phyloP scores from a whole-genome alignment of 2,329 filamentous ascomycete genomes.

The Calonectria montana region DNA sequence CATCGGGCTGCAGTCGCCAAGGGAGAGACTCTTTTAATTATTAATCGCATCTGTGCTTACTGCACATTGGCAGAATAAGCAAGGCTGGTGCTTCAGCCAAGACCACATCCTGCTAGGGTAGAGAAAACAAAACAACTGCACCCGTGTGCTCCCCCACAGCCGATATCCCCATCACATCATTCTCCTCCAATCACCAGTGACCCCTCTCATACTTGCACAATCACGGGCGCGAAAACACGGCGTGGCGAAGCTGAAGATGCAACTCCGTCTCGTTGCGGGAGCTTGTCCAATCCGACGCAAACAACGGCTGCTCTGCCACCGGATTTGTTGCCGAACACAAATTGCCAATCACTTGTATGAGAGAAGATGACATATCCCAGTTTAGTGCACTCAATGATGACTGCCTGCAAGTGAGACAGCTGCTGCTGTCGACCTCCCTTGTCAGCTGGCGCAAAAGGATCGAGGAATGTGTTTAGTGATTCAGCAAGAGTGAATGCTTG shows the following conservation, averaged over 20 bases:
- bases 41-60: not conserved
- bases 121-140: not conserved
- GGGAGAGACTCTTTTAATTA: not conserved
- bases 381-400: slow-evolving; percentile 53
- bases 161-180: not conserved
- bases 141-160: not conserved
- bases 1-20: not conserved
- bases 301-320: slow-evolving; percentile 33
- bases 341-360: slow-evolving; percentile 53
- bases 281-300: slow-evolving; percentile 46
- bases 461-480: slow-evolving; percentile 49
- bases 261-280: slow-evolving; percentile 18
- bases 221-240: not conserved
- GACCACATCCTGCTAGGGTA: too few species aligned
- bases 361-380: slow-evolving; percentile 57
- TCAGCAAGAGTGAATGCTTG: slow-evolving; percentile 47
- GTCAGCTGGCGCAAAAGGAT: slow-evolving; percentile 45
- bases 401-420: slow-evolving; percentile 50
- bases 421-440: slow-evolving; percentile 46
- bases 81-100: not conserved
- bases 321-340: slow-evolving; percentile 37
- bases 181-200: not conserved
- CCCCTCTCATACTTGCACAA: not conserved
- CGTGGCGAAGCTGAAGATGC: not conserved
- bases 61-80: not conserved